A percentile compares a stretch with the other conserved stretches of the same genome.
These are phyloP conservation scores for Penicillium sumatraense DNA, from an alignment of 2,329 filamentous ascomycete species.

Conservation along the genomic window DNA sequence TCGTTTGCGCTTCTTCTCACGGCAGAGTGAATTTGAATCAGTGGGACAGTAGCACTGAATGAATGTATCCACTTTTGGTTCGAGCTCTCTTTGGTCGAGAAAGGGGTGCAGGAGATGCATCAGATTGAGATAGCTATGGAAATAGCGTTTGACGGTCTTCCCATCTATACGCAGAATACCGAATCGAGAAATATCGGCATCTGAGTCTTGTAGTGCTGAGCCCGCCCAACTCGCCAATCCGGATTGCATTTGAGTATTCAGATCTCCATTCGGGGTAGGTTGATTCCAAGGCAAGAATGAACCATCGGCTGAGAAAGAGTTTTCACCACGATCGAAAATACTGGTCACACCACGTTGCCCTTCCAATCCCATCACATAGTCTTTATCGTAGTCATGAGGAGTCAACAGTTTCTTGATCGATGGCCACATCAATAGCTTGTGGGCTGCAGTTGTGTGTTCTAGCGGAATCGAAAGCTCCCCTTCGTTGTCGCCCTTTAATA, in stretches of 20 bases:
- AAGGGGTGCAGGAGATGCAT: slow-evolving; percentile 70
- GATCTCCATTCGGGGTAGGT: slow-evolving; percentile 1
- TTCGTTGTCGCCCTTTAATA: slow-evolving; percentile 32
- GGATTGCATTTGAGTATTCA: background rate
- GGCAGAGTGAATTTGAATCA: slow-evolving; percentile 7
- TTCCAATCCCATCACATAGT: slow-evolving; percentile 77
- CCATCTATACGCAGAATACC: slow-evolving; percentile 60
- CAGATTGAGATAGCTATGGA: slow-evolving; percentile 61
- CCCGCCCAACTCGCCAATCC: slow-evolving; percentile 10
- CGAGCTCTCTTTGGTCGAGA: slow-evolving; percentile 59
- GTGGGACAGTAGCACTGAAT: slow-evolving; percentile 51
- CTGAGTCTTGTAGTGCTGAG: slow-evolving; percentile 33
- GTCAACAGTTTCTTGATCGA: slow-evolving; percentile 68
- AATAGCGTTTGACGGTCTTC: slow-evolving; percentile 55
- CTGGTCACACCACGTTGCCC: slow-evolving; percentile 74
- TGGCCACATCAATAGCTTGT: slow-evolving; percentile 75
- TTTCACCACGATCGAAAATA: slow-evolving; percentile 79
- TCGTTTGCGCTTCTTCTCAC: slow-evolving; percentile 44
- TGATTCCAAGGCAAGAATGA: slow-evolving; percentile 43
- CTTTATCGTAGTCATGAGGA: slow-evolving; percentile 61
- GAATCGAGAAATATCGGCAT: slow-evolving; percentile 54
- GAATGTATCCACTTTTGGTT: slow-evolving; percentile 57
- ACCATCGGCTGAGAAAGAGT: slow-evolving; percentile 62
- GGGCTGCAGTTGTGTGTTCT: slow-evolving; percentile 89
- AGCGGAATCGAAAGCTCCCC: slow-evolving; percentile 74